A percentile compares a stretch with the other conserved stretches of the same genome.
Evolutionary conservation across 306 rosid species (phyloP).

Genomic region (Mucuna pruriens): DNA sequence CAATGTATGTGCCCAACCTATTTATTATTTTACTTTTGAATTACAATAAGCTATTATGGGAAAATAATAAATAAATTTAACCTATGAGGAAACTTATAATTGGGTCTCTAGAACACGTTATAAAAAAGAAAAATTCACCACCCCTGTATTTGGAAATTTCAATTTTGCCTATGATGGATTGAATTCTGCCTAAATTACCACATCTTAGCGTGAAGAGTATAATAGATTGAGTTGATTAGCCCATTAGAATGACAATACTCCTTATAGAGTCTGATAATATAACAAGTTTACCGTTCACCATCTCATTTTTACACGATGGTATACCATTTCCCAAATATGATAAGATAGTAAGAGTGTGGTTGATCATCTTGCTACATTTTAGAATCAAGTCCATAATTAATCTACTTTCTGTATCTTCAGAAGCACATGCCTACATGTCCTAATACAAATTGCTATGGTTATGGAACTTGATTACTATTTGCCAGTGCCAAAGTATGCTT

Average conservation of each 20-base stretch:
- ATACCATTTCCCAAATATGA: neutral
- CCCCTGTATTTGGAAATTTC: neutral
- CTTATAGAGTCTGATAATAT: no score
- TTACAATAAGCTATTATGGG: neutral
- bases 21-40: neutral
- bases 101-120: neutral
- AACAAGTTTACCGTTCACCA: neutral
- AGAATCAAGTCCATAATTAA: neutral
- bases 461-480: constrained; percentile 16
- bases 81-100: neutral
- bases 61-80: no score
- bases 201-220: neutral
- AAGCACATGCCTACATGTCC: constrained; percentile 1
- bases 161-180: neutral
- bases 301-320: constrained; percentile 10
- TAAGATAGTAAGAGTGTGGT: constrained; percentile 10
- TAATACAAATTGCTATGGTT: constrained; percentile 1
- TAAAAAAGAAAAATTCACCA: no score
- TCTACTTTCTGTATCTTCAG: neutral
- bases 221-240: neutral
- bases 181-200: neutral
- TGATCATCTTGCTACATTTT: neutral
- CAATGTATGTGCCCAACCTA: neutral
- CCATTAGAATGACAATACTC: no score
- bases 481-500: neutral